A percentile compares a stretch with the other conserved stretches of the same genome.
Conservation (phyloP, 306 rosid species). For the Cyclanthera cordifolia region DNA sequence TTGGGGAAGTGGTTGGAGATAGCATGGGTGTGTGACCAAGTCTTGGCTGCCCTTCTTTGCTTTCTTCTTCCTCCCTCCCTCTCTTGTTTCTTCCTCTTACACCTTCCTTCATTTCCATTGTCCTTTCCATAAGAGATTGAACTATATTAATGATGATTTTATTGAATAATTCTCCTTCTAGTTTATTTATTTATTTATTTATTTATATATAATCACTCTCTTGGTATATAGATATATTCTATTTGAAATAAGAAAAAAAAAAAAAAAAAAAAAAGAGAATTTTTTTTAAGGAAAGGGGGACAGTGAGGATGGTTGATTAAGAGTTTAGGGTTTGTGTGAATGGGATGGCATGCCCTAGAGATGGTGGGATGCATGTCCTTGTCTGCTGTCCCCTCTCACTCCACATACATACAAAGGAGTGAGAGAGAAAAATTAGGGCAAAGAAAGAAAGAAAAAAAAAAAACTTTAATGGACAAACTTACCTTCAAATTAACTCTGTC, state of each 20-base stretch:
- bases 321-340: conserved; percentile 35
- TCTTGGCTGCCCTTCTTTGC: neutral
- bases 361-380: conserved; percentile 33
- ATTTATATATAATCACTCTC: no score
- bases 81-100: neutral
- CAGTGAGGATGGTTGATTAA: conserved; percentile 10
- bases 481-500: no score
- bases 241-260: no score
- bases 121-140: neutral
- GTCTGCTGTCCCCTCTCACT: conserved; percentile 13
- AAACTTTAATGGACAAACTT: no score
- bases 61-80: neutral
- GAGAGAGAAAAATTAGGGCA: no score
- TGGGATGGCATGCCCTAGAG: conserved; percentile 31
- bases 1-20: conserved; percentile 11
- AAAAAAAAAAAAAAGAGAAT: neutral
- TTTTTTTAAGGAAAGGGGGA: neutral
- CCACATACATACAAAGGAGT: neutral
- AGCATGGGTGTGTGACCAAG: conserved; percentile 10
- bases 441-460: no score
- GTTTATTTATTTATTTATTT: no score
- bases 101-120: neutral
- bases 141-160: no score
- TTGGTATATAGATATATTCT: no score
- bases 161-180: no score